These are phyloP conservation scores for Umbelopsis isabellina DNA, from an alignment of 192 early-diverging fungal species.

Conservation along the genomic window DNA sequence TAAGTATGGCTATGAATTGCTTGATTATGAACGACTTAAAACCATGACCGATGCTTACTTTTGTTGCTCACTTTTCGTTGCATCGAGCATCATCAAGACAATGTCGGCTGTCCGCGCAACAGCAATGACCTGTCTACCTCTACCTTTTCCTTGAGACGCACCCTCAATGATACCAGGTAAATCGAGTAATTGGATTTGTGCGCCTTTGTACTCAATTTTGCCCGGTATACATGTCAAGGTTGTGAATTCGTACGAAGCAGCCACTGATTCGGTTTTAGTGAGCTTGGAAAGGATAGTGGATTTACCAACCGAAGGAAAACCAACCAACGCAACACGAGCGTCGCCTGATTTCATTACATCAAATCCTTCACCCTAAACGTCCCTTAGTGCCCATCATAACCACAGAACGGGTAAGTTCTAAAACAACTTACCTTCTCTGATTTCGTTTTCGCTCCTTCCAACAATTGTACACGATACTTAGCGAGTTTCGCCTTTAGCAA, in stretches of 20 bases:
- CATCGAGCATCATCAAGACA: conserved; percentile 98
- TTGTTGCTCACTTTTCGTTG: conserved; percentile 89
- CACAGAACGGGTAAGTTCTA: too few relatives aligned
- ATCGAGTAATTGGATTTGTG: conserved; percentile 97
- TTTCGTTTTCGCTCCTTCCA: conserved; percentile 70
- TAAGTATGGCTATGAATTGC: too few relatives aligned
- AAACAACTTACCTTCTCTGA: conserved; percentile 49
- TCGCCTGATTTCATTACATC: conserved; percentile 98
- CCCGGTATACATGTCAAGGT: conserved; percentile 96
- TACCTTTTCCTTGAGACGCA: conserved; percentile 95
- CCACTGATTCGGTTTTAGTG: conserved; percentile 91
- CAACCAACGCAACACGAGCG: conserved; percentile 92
- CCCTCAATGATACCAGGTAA: conserved; percentile 99
- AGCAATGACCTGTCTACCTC: conserved; percentile 97
- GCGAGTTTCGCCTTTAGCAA: conserved; percentile 97
- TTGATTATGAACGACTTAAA: too few relatives aligned
- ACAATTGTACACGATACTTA: conserved; percentile 74
- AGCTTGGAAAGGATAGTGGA: conserved; percentile 93
- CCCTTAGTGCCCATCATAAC: neutral
- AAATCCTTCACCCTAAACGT: conserved; percentile 83
- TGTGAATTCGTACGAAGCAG: conserved; percentile 93
- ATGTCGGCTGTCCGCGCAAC: conserved; percentile 96
- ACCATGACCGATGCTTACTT: conserved; percentile 37
- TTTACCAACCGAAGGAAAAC: conserved; percentile 99
- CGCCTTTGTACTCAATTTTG: conserved; percentile 94